Evolutionary conservation across 306 rosid species (phyloP).

Genomic region (Boehmeria nivea): DNA sequence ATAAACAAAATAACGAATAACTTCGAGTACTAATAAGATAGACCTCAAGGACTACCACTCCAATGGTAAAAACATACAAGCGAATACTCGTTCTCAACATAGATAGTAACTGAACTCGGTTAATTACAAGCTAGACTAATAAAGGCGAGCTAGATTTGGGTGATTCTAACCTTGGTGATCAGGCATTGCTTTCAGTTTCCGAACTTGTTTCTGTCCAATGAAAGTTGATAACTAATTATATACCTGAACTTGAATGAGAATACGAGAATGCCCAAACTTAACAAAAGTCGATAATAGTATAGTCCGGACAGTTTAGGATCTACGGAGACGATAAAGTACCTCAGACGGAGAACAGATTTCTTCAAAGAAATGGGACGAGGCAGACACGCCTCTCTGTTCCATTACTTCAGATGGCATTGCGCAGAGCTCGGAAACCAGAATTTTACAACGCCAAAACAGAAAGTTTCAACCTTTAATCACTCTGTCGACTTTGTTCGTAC

Average conservation of each 20-base stretch:
- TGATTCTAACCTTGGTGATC: slow-evolving; percentile 54
- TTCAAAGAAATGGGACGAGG: slow-evolving; percentile 56
- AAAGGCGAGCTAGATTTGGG: neutral
- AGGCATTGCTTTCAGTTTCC: slow-evolving; percentile 42
- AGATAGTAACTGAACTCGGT: too few relatives aligned
- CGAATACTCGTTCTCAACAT: too few relatives aligned
- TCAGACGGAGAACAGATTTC: slow-evolving; percentile 55
- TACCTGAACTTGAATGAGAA: slow-evolving; percentile 8
- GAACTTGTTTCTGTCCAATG: slow-evolving; percentile 44
- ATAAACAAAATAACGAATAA: neutral
- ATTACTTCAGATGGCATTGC: slow-evolving; percentile 70
- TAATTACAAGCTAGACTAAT: too few relatives aligned
- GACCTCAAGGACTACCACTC: too few relatives aligned
- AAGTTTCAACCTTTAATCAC: slow-evolving; percentile 19
- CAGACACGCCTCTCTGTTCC: slow-evolving; percentile 57
- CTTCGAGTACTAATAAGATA: neutral
- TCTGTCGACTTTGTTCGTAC: slow-evolving; percentile 18
- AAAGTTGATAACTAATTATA: slow-evolving; percentile 28
- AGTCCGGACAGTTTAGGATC: too few relatives aligned
- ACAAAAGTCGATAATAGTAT: too few relatives aligned
- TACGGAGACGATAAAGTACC: slow-evolving; percentile 27
- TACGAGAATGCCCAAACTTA: too few relatives aligned
- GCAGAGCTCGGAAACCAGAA: slow-evolving; percentile 29
- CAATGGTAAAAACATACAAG: too few relatives aligned
- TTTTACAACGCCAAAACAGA: slow-evolving; percentile 8